These are phyloP conservation scores for Fusarium papillatum DNA, from an alignment of 2,329 filamentous ascomycete species.

Conservation along the genomic window DNA sequence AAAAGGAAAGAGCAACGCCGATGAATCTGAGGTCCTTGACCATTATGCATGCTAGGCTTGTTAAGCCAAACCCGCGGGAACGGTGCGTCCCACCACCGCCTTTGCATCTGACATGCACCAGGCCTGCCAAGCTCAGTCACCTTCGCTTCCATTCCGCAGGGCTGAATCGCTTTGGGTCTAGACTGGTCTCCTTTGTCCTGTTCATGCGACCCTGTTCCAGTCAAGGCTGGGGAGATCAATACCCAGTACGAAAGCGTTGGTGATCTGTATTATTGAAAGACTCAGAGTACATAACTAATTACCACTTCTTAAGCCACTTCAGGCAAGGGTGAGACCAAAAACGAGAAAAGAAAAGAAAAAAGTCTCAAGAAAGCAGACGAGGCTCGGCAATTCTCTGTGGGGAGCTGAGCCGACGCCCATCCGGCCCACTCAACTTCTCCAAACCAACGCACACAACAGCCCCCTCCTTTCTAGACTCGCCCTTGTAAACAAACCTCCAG, in stretches of 20 bases:
- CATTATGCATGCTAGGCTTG: background rate
- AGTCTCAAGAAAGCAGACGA: background rate
- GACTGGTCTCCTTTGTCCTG: background rate
- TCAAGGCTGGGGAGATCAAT: background rate
- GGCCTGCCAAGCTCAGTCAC: background rate
- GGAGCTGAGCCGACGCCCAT: background rate
- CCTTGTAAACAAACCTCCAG: constrained; percentile 2
- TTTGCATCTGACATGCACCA: background rate
- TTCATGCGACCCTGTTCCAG: background rate
- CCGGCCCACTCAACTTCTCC: background rate
- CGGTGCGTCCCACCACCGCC: background rate
- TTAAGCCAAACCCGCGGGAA: background rate
- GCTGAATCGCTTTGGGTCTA: background rate
- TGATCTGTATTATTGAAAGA: background rate
- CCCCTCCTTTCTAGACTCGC: background rate
- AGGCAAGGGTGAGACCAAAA: background rate
- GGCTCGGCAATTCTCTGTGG: background rate
- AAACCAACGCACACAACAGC: background rate
- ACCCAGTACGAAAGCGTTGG: background rate
- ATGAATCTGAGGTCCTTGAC: background rate
- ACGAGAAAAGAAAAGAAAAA: background rate
- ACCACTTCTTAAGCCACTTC: background rate
- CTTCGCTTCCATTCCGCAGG: background rate
- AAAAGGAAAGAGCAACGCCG: background rate
- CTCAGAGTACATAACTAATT: background rate